phyloP scores from a whole-genome alignment of 2,329 filamentous ascomycete genomes.

The Aspergillus fijiensis region DNA sequence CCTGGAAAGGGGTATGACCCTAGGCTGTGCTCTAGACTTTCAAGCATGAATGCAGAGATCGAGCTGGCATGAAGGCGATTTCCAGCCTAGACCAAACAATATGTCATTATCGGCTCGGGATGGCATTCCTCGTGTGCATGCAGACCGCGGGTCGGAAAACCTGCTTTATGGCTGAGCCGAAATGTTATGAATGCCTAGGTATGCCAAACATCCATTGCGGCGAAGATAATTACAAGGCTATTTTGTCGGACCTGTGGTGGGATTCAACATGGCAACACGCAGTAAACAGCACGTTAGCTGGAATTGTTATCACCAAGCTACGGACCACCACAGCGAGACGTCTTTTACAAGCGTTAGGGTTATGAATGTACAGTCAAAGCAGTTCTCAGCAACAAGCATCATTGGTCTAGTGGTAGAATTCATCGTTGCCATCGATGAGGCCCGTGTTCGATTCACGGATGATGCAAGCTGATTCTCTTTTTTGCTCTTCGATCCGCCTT shows the following conservation, averaged over 20 bases:
- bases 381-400: slow-evolving; percentile 28
- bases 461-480: slow-evolving; percentile 27
- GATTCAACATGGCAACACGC: too few species aligned
- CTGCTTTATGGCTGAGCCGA: background rate
- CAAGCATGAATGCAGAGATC: background rate
- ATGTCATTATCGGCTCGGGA: background rate
- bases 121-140: background rate
- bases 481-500: slow-evolving; percentile 35
- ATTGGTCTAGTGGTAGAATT: slow-evolving; percentile 48
- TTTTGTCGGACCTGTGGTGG: too few species aligned
- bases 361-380: too few species aligned
- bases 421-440: slow-evolving; percentile 49
- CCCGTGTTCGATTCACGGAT: slow-evolving; percentile 50
- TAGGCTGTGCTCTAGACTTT: background rate
- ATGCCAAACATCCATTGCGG: background rate
- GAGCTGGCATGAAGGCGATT: background rate
- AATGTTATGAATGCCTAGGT: background rate
- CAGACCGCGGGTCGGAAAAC: background rate
- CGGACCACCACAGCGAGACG: too few species aligned
- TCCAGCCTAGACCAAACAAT: background rate
- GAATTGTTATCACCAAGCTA: too few species aligned
- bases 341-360: rapidly evolving
- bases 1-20: background rate
- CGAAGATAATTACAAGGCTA: too few species aligned
- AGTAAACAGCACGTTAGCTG: too few species aligned